phyloP scores from a whole-genome alignment of 169 alveolate genomes.

The Pseudocohnilembus persalinus region DNA sequence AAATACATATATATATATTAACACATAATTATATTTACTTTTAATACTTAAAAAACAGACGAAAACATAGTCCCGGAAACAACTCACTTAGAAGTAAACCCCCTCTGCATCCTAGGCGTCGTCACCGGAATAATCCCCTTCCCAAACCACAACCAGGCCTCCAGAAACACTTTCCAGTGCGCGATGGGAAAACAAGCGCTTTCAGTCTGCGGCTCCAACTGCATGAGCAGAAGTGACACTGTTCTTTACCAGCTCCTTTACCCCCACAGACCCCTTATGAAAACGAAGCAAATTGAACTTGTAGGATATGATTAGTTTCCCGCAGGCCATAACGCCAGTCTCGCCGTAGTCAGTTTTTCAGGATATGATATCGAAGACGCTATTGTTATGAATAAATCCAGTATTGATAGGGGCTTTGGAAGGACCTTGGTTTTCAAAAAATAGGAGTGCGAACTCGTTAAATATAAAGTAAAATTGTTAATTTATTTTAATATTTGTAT shows the following conservation, averaged over 20 bases:
- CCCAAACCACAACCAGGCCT: constrained; percentile 99
- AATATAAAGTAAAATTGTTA: constrained; percentile 49
- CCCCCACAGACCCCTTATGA: constrained; percentile 98
- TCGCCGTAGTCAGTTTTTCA: constrained; percentile 99
- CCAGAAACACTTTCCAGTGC: constrained; percentile 99
- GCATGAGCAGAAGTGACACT: constrained; percentile 91
- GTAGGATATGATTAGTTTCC: constrained; percentile 96
- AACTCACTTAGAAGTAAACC: constrained; percentile 99
- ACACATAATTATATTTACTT: too few relatives aligned
- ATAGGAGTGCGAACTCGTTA: constrained; percentile 53
- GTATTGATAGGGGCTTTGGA: constrained; percentile 99
- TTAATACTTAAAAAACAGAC: constrained; percentile 70
- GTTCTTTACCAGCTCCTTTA: constrained; percentile 93
- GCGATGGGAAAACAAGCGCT: constrained; percentile 99
- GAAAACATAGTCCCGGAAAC: constrained; percentile 88
- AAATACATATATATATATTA: too few relatives aligned
- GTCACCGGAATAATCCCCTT: constrained; percentile 99
- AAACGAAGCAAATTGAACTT: constrained; percentile 96
- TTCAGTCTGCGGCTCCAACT: constrained; percentile 98
- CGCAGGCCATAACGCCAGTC: constrained; percentile 99
- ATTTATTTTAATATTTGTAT: too few relatives aligned
- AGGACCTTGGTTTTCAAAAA: constrained; percentile 76
- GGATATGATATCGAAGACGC: constrained; percentile 99
- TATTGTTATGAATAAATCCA: constrained; percentile 95
- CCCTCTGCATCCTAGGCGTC: constrained; percentile 97